Conservation (phyloP, 768 basidiomycete species). For the Rhizopogon rudus region DNA sequence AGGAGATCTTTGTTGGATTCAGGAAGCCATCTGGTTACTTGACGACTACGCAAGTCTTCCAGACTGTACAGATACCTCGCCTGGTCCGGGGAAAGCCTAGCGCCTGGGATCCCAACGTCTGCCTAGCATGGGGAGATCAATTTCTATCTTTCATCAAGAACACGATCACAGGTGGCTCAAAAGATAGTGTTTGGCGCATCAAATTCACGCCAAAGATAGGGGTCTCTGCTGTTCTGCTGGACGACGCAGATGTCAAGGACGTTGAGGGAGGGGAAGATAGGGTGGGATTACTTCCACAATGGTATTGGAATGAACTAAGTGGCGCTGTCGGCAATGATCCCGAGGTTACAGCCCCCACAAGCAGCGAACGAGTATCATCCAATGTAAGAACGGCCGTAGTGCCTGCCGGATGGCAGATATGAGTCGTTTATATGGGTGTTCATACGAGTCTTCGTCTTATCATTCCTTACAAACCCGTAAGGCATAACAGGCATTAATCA, state of each 20-base stretch:
- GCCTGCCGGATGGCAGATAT: slow-evolving; percentile 18
- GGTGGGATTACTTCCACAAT: slow-evolving; percentile 73
- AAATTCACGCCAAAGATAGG: slow-evolving; percentile 58
- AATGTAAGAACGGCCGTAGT: slow-evolving; percentile 2
- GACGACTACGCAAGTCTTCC: slow-evolving; percentile 62
- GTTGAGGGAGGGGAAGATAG: slow-evolving; percentile 66
- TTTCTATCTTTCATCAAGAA: slow-evolving; percentile 54
- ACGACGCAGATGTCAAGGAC: slow-evolving; percentile 44
- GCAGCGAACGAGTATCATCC: background rate
- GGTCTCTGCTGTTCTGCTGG: slow-evolving; percentile 45
- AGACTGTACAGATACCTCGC: slow-evolving; percentile 76
- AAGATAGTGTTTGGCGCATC: slow-evolving; percentile 62
- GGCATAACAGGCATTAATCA: background rate
- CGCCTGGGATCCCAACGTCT: slow-evolving; percentile 74
- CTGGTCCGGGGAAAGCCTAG: slow-evolving; percentile 67
- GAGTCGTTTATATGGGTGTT: slow-evolving; percentile 14
- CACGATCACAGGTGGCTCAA: slow-evolving; percentile 20
- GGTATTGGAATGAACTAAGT: slow-evolving; percentile 48
- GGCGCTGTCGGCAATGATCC: background rate
- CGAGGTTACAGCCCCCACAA: slow-evolving; percentile 4
- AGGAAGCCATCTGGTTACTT: slow-evolving; percentile 72
- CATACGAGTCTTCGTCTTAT: slow-evolving; percentile 9
- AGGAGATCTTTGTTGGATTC: slow-evolving; percentile 88
- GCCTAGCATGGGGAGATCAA: slow-evolving; percentile 67
- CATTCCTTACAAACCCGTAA: slow-evolving; percentile 5